phyloP scores from a whole-genome alignment of 305 asterid species.

The Ajuga reptans region DNA sequence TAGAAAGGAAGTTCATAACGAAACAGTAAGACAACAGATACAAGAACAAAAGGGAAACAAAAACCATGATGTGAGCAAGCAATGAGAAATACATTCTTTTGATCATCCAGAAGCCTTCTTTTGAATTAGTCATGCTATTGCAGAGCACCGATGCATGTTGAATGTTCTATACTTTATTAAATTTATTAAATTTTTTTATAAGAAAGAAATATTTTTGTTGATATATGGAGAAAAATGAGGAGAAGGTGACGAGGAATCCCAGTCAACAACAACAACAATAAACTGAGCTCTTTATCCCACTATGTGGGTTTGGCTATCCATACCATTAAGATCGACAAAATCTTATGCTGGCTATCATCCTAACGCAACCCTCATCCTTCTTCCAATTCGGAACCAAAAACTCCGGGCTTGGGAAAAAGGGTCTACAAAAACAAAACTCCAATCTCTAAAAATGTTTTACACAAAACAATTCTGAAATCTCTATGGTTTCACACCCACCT shows the following conservation, averaged over 20 bases:
- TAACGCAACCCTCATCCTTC: too few relatives aligned
- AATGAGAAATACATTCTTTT: slow-evolving; percentile 6
- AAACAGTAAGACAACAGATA: neutral
- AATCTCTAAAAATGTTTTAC: neutral
- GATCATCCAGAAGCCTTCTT: neutral
- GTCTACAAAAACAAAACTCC: neutral
- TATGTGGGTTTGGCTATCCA: too few relatives aligned
- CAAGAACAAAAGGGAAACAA: neutral
- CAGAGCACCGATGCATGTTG: neutral
- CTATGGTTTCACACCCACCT: neutral
- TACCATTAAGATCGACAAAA: too few relatives aligned
- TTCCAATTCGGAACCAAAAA: too few relatives aligned
- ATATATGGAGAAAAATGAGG: neutral
- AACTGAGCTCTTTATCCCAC: too few relatives aligned
- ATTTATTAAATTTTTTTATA: too few relatives aligned
- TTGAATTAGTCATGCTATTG: neutral
- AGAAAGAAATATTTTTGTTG: neutral
- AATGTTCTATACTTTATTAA: too few relatives aligned
- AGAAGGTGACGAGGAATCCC: neutral
- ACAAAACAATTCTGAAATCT: neutral
- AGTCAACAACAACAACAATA: neutral
- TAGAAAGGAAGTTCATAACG: neutral
- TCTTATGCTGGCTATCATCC: too few relatives aligned
- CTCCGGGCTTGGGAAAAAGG: neutral
- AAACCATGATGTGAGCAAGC: slow-evolving; percentile 4